A percentile compares a stretch with the other conserved stretches of the same genome.
These are phyloP conservation scores for Cladosporium halotolerans DNA, from an alignment of 2,329 filamentous ascomycete genomes.

Conservation along the genomic window DNA sequence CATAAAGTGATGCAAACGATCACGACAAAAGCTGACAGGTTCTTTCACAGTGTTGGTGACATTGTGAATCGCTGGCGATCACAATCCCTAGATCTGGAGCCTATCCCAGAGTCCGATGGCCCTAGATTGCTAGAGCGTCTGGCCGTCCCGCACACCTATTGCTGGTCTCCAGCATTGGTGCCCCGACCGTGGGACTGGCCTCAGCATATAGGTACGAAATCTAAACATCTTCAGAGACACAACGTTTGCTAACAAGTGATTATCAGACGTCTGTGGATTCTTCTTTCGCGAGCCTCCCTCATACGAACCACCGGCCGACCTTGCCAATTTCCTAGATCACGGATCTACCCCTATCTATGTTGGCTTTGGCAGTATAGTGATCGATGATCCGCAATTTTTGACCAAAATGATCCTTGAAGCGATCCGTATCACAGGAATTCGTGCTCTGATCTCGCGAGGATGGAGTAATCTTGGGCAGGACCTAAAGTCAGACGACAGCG, in stretches of 20 bases:
- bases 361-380: conserved; percentile 73
- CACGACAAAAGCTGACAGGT: not conserved
- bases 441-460: conserved; percentile 47
- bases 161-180: conserved; percentile 35
- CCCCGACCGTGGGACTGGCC: conserved; percentile 26
- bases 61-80: conserved; percentile 68
- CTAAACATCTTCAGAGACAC: not conserved
- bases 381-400: conserved; percentile 64
- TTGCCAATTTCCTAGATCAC: conserved; percentile 57
- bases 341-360: conserved; percentile 71
- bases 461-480: conserved; percentile 43
- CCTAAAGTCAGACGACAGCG: conserved; percentile 30
- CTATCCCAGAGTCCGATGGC: conserved; percentile 69
- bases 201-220: conserved; percentile 50
- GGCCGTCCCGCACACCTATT: conserved; percentile 69
- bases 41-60: conserved; percentile 57
- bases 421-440: conserved; percentile 43
- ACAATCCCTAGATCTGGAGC: conserved; percentile 63
- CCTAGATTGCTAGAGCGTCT: conserved; percentile 65
- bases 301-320: conserved; percentile 59
- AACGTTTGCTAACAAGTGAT: not conserved
- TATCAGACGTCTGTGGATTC: conserved; percentile 59
- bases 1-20: not conserved
- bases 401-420: conserved; percentile 66
- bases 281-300: conserved; percentile 56